Conservation (phyloP, 2,329 filamentous ascomycete species). For the Fusarium brevicatenulatum region DNA sequence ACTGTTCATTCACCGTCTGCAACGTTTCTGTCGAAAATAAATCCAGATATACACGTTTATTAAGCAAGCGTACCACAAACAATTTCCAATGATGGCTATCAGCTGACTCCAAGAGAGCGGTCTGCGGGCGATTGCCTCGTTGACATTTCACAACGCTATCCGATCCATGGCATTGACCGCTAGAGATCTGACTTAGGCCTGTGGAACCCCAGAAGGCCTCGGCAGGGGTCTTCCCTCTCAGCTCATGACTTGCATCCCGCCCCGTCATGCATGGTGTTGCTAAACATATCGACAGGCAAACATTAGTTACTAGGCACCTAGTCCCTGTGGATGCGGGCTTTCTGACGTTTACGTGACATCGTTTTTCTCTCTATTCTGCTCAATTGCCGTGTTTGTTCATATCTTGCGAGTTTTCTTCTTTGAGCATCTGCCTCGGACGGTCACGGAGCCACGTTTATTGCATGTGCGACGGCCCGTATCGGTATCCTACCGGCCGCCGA, state of each 20-base stretch:
- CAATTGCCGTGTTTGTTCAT: constrained; percentile 2
- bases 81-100: background rate
- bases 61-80: background rate
- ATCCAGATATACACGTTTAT: background rate
- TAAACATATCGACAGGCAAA: constrained; percentile 33
- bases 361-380: background rate
- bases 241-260: constrained; percentile 30
- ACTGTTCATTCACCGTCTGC: background rate
- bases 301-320: background rate
- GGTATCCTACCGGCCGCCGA: constrained; percentile 17
- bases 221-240: constrained; percentile 30
- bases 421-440: constrained; percentile 1
- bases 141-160: constrained; percentile 10
- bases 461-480: constrained; percentile 6
- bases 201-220: constrained; percentile 12
- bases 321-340: background rate
- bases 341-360: constrained; percentile 13
- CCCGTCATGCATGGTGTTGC: constrained; percentile 27
- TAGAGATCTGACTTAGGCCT: constrained; percentile 4
- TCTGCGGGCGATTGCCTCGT: constrained; percentile 29
- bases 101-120: constrained; percentile 26
- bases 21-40: constrained; percentile 17
- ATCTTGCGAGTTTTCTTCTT: background rate
- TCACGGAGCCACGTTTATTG: constrained; percentile 4
- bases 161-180: constrained; percentile 35